These are phyloP conservation scores for Nemania sp. DNA, from an alignment of 2,329 filamentous ascomycete genomes.

Conservation along the genomic window DNA sequence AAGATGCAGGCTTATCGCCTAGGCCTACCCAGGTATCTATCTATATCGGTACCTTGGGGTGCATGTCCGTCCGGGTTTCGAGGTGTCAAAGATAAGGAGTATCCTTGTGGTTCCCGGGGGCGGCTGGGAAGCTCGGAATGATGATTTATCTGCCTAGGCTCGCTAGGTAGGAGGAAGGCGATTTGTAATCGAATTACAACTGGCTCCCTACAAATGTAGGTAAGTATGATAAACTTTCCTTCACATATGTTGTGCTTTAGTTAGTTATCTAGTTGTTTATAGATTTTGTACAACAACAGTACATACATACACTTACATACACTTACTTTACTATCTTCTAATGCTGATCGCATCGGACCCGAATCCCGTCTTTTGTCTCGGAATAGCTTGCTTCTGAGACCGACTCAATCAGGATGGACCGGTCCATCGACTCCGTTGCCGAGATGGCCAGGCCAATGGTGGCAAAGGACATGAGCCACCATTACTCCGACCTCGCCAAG, in stretches of 20 bases:
- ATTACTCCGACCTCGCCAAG: slow-evolving; percentile 77
- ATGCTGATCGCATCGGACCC: slow-evolving; percentile 4
- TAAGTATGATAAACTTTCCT: background rate
- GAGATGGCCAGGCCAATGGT: slow-evolving; percentile 49
- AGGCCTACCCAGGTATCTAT: background rate
- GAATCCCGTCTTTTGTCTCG: slow-evolving; percentile 10
- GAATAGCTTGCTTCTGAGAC: slow-evolving; percentile 6
- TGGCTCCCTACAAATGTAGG: too few species aligned
- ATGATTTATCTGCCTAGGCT: too few species aligned
- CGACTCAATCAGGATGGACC: slow-evolving; percentile 41
- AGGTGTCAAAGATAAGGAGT: background rate
- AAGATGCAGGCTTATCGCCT: slow-evolving; percentile 8
- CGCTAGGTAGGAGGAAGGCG: slow-evolving; percentile 18
- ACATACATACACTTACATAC: background rate
- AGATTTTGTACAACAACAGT: slow-evolving; percentile 6
- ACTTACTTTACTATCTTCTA: background rate
- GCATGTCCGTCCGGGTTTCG: background rate
- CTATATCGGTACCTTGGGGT: background rate
- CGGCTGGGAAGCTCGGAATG: background rate
- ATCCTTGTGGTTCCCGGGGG: background rate
- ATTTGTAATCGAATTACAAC: slow-evolving; percentile 30
- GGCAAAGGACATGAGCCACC: slow-evolving; percentile 82
- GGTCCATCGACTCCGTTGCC: slow-evolving; percentile 32
- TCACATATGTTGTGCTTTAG: background rate
- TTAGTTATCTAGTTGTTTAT: background rate